Evolutionary conservation across 2,329 filamentous ascomycete species (phyloP).

Genomic region (Trichoderma sp.): DNA sequence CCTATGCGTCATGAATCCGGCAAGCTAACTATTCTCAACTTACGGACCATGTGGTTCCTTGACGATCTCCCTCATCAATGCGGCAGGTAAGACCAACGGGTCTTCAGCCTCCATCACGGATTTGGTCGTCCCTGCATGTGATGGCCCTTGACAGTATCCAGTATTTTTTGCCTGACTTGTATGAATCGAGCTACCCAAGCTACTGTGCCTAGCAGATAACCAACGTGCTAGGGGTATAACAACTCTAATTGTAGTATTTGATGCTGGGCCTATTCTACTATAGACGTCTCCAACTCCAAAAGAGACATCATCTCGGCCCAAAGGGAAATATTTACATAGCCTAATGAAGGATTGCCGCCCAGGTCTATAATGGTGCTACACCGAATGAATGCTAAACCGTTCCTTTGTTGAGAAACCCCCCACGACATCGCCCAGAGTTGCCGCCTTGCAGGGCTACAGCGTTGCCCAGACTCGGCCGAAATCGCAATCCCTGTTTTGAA

Average conservation of each 20-base stretch:
- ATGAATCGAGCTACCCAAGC: not conserved
- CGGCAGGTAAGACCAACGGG: not conserved
- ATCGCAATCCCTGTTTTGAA: conserved; percentile 31
- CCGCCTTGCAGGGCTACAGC: not conserved
- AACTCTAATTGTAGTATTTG: not conserved
- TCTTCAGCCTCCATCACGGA: not conserved
- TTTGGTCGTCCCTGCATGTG: not conserved
- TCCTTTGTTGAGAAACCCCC: not conserved
- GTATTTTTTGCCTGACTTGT: not conserved
- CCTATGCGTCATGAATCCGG: not conserved
- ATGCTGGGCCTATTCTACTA: not conserved
- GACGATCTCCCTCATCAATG: not conserved
- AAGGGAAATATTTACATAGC: conserved; percentile 9
- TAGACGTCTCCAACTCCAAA: not conserved
- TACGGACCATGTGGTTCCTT: not conserved
- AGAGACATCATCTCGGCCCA: not conserved
- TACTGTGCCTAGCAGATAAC: not conserved
- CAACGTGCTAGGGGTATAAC: not conserved
- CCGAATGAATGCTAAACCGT: not conserved
- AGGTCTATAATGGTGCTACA: not conserved
- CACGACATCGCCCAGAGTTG: not conserved
- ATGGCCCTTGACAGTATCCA: not conserved
- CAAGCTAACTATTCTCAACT: not conserved
- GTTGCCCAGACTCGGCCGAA: conserved; percentile 4
- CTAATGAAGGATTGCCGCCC: not conserved